These are phyloP conservation scores for Onygenales sp. DNA, from an alignment of 2,329 filamentous ascomycete genomes.

Conservation along the genomic window DNA sequence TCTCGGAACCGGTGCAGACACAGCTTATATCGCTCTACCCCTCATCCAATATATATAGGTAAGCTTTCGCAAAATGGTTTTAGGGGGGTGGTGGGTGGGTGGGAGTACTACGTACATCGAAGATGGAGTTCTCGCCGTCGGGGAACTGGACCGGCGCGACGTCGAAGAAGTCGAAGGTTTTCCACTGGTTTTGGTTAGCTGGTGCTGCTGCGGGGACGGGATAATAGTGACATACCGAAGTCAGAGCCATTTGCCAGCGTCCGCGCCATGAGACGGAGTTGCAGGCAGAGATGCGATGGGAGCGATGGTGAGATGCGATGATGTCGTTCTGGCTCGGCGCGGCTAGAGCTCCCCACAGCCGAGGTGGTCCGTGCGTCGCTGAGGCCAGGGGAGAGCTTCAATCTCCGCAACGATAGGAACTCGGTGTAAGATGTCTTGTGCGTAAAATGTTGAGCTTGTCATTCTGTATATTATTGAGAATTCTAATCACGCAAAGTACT, in stretches of 20 bases:
- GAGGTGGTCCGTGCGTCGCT: too few species aligned
- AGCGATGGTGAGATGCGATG: neutral
- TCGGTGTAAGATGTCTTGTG: too few species aligned
- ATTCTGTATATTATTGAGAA: too few species aligned
- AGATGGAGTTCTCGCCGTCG: slow-evolving; percentile 70
- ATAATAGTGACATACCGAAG: slow-evolving; percentile 25
- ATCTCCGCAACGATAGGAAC: too few species aligned
- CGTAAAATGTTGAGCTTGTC: too few species aligned
- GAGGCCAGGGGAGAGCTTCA: too few species aligned
- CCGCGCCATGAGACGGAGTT: slow-evolving; percentile 19
- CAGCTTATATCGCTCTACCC: slow-evolving; percentile 60
- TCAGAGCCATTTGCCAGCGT: slow-evolving; percentile 33
- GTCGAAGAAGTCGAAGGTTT: slow-evolving; percentile 99
- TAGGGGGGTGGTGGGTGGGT: neutral
- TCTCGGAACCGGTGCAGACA: slow-evolving; percentile 78
- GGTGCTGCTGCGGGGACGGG: neutral
- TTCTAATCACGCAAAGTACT: too few species aligned
- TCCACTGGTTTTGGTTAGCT: slow-evolving; percentile 58
- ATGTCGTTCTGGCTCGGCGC: neutral
- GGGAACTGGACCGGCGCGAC: slow-evolving; percentile 71
- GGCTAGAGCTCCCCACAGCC: too few species aligned
- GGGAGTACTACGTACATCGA: slow-evolving; percentile 54
- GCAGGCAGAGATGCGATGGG: neutral
- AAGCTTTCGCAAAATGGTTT: neutral
- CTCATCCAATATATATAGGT: slow-evolving; percentile 24